Evolutionary conservation across 2,329 filamentous ascomycete species (phyloP).

Genomic region (Paraphoma chrysanthemicola): DNA sequence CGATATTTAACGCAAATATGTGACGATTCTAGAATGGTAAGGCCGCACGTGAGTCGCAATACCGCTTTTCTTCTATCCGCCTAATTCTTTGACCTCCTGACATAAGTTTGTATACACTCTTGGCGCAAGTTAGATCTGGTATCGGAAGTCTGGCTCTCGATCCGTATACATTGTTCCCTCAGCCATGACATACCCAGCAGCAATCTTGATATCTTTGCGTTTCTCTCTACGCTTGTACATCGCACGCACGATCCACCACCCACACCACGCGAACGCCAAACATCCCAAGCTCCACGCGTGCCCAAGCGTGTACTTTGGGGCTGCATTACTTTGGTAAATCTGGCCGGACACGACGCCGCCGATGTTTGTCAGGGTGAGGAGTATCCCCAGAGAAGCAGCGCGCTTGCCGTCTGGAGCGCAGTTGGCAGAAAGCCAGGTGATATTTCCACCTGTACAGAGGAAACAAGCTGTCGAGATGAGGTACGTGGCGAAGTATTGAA

Average conservation of each 20-base stretch:
- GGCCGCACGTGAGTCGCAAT: too few species aligned
- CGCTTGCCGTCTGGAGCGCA: constrained; percentile 42
- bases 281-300: constrained; percentile 50
- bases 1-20: too few species aligned
- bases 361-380: constrained; percentile 43
- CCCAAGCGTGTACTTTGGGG: constrained; percentile 35
- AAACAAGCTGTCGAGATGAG: constrained; percentile 43
- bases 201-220: constrained; percentile 37
- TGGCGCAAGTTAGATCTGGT: constrained; percentile 24
- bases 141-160: constrained; percentile 39
- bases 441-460: constrained; percentile 43
- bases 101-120: neutral
- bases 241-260: constrained; percentile 46
- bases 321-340: constrained; percentile 39
- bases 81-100: too few species aligned
- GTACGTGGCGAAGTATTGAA: constrained; percentile 42
- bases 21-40: too few species aligned
- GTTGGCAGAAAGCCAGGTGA: constrained; percentile 42
- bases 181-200: constrained; percentile 24
- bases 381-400: constrained; percentile 40
- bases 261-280: constrained; percentile 45
- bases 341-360: constrained; percentile 43
- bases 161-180: constrained; percentile 33
- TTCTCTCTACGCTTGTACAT: constrained; percentile 43
- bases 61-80: too few species aligned